phyloP scores from a whole-genome alignment of 441 rosid genomes.

The Isatis lusitanica region DNA sequence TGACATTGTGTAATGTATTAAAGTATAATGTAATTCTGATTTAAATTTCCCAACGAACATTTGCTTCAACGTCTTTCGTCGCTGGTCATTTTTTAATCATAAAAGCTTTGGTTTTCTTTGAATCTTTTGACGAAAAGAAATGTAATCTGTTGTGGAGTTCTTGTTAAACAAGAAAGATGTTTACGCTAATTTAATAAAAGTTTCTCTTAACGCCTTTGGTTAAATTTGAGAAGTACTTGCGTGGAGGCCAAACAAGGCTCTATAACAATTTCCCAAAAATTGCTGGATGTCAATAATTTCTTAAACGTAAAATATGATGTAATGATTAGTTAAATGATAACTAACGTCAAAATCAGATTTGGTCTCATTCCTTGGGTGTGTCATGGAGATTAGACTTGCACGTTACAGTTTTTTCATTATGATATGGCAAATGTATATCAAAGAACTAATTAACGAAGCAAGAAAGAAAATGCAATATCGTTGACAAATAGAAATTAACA shows the following conservation, averaged over 20 bases:
- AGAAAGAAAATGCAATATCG: neutral
- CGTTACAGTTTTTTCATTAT: constrained; percentile 7
- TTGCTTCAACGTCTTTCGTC: neutral
- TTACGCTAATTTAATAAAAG: neutral
- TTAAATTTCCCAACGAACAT: neutral
- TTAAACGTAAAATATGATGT: neutral
- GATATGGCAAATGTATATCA: neutral
- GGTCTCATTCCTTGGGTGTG: constrained; percentile 3
- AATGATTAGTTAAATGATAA: constrained; percentile 13
- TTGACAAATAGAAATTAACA: neutral
- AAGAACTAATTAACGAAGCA: neutral
- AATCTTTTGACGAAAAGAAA: neutral
- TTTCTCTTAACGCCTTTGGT: neutral
- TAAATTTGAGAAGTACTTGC: neutral
- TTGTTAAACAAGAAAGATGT: neutral
- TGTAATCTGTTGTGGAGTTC: neutral
- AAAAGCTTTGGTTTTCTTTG: neutral
- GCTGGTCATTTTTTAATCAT: neutral
- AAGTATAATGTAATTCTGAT: constrained; percentile 1
- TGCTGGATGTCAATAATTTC: neutral
- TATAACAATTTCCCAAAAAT: neutral
- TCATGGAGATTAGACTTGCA: constrained; percentile 26
- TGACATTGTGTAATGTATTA: constrained; percentile 6
- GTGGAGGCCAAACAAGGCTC: constrained; percentile 2
- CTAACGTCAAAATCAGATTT: constrained; percentile 15